Base-by-base conservation (phyloP, 1,139 yeast genomes). In the Saccharomycopsis crataegensis region DNA sequence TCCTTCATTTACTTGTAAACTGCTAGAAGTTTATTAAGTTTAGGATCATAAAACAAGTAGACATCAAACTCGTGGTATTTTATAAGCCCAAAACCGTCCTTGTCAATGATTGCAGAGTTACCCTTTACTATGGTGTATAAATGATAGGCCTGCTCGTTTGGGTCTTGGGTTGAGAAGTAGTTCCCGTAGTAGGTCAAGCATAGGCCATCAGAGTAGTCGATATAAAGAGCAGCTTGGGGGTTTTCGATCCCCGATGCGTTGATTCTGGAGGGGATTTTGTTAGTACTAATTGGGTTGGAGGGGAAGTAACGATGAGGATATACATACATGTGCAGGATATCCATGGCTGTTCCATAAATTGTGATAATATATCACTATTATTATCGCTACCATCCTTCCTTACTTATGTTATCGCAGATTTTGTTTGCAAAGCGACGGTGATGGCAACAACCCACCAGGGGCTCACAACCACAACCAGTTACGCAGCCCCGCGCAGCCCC, bases 81-180 rank as follows among this genome's bases (percentile, higher is more conserved):
- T 11, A 53, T 53, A 17, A 37, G 17, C 9, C 57, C 57, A 33
- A 41, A 53, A 7, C 57, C 57, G 8, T 53, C 44, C 8, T 43
- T 37, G n/a, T 51, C 50, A 3, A 53, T 28, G 5, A 53, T 37
- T 3, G 14, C 42, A 38, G 32, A 14, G 32, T 50, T 36, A 17
- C 47, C 33, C 9, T n/a, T 28, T 8, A 53, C 11, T 16, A 53
- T 50, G 38, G 51, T 46, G 14, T 17, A 17, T 12, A 53, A 32
- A 33, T 53, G 45, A 14, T 37, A 34, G 12, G 54, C 53, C 16
- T 53, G 54, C 31, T 51, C 37, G 38, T 52, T 48, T n/a, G 50
- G 43, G 34, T 51, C 54, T 3, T 46, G 31, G 9, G 28, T 38
- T 12, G 22, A 9, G 16, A 46, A 32, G 14, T 41, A 36, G 14